Evolutionary conservation across 768 basidiomycete genomes (phyloP), one percentile per base, ranked within the genome.

Genomic region (Leucocoprinus sp.): DNA sequence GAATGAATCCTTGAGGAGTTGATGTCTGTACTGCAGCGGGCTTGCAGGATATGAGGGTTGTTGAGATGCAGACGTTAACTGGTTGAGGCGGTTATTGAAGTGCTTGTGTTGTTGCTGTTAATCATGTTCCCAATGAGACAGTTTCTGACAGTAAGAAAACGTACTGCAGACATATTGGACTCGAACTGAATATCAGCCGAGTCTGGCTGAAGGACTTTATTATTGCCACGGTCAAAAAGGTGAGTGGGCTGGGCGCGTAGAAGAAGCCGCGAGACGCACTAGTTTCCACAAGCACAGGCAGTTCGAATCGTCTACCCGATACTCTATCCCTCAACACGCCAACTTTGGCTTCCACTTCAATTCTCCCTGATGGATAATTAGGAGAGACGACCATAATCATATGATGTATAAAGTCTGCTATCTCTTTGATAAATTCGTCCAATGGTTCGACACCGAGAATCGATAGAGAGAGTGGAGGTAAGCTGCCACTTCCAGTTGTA

Each of bases 301-400:
- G 62, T 18, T 57, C 55, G 55, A 91, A 55, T 52, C 93, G 69
- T 57, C 72, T 67, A 8, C 78, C 78, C 7, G 70, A 62, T 29
- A 23, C 52, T 43, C 68, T 67, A 51, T 92, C 85, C 43, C 70
- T 68, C 58, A 96, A 59, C 14, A 89, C 50, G 2, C 92, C 92
- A 43, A 96, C 71, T 65, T 95, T 95, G 2, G 89, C 92, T 63
- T 95, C 93, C 8, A 95, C 84, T 67, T 95, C 93, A 19, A 95
- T 26, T 69, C 69, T 26, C 78, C 77, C 42, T 54, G 52, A 5
- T 55, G 53, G 8, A 74, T 42, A 43, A 21, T 65, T 57, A 52
- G 78, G 71, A 15, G 78, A 74, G 18, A 75, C 72, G 4, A 68
- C 78, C 43, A 59, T 56, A 54, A 89, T 78, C 68, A 74, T 80